Evolutionary conservation across 2,329 filamentous ascomycete species (phyloP).

Genomic region (Chaetomium sp.): DNA sequence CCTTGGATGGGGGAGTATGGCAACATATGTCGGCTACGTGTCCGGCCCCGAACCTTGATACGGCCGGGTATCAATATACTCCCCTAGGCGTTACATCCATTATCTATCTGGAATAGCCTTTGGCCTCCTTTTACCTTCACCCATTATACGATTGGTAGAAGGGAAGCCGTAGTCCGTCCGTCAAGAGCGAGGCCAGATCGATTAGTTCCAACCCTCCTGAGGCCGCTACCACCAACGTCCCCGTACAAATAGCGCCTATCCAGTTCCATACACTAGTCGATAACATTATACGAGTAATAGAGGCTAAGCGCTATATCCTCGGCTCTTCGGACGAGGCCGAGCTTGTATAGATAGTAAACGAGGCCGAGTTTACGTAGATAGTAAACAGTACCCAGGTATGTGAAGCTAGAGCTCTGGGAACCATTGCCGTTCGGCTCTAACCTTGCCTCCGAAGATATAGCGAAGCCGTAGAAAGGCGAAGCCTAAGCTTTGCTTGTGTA

Average conservation of each 20-base stretch:
- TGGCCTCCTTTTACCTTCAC: too few species aligned
- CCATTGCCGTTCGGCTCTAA: neutral
- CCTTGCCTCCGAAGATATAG: conserved; percentile 1
- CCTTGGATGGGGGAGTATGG: too few species aligned
- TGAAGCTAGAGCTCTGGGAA: neutral
- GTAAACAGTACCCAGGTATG: conserved; percentile 35
- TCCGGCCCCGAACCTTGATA: too few species aligned
- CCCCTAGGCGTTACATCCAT: too few species aligned
- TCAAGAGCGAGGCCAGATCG: conserved; percentile 41
- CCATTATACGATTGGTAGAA: too few species aligned
- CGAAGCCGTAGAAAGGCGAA: conserved; percentile 30
- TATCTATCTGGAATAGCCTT: too few species aligned
- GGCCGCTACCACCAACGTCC: conserved; percentile 50
- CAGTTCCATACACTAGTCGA: conserved; percentile 65
- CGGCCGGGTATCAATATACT: too few species aligned
- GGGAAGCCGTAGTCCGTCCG: conserved; percentile 40
- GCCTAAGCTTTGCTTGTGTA: conserved; percentile 73
- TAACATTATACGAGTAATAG: conserved; percentile 84
- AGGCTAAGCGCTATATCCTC: conserved; percentile 60
- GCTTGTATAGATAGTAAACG: too few species aligned
- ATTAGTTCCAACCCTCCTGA: conserved; percentile 38
- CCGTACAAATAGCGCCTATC: conserved; percentile 50
- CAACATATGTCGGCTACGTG: too few species aligned
- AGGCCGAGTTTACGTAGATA: conserved; percentile 46
- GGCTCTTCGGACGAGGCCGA: conserved; percentile 33